Evolutionary conservation across 768 basidiomycete genomes (phyloP), one percentile per base, ranked within the genome.

Genomic region (Russula olivacea): DNA sequence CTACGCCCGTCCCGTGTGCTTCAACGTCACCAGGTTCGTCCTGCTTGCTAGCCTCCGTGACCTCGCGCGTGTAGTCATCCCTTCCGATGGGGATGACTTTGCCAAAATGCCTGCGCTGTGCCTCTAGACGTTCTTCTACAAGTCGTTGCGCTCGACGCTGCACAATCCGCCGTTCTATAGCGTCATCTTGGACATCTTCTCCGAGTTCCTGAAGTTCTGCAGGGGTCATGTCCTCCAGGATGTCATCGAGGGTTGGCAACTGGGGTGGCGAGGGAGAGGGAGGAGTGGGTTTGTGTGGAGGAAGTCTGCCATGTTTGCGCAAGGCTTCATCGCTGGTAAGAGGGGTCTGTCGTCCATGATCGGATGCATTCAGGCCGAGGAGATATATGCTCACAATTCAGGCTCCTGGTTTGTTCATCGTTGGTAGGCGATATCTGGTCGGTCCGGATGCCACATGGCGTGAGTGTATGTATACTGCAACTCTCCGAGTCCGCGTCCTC

Each of bases 21-120:
- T 74, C 79, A 58, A 83, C 80, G 55, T 88, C 87, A 30, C 80
- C 88, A 8, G 81, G 81, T 58, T 88, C 83, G 65, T 84, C 78
- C 11, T 83, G 72, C 62, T 81, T 81, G 74, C 94, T 98, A 4
- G 92, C 91, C 65, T 98, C 95, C 0, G 94, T 98, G 12, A 99
- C 91, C 71, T 98, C 94, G 51, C 88, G 80, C 45, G 90, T 96
- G 74, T 98, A 99, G 72, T 97, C 95, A 17, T 93, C 93, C 66
- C 96, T 79, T 28, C 88, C 84, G 62, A 99, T 95, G 0, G 93
- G 93, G 71, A 90, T 87, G 52, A 97, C 82, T 28, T 83, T 77
- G 21, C 95, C 97, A 71, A 93, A 98, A 65, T 85, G 81, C 23
- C 85, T 85, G 60, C 78, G 81, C 66, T 78, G 81, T 61, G 83